These are phyloP conservation scores for Carallia pectinifolia DNA, from an alignment of 345 rosid genomes.

Conservation along the genomic window DNA sequence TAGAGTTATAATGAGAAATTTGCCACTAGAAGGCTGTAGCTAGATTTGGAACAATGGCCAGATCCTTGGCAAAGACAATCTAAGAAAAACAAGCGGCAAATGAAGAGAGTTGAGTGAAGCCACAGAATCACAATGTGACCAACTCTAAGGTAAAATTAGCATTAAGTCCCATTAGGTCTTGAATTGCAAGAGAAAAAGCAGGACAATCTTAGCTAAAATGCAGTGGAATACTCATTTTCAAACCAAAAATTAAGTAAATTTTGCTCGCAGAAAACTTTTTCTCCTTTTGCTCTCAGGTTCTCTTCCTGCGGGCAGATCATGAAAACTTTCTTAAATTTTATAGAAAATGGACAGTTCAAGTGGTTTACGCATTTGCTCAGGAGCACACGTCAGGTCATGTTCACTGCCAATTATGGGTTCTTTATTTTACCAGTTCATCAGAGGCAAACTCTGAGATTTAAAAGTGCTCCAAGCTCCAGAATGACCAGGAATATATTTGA, in stretches of 20 bases:
- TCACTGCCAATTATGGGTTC: too few species aligned
- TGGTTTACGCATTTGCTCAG: neutral
- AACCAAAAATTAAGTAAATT: neutral
- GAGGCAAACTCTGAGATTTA: neutral
- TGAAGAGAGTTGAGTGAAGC: neutral
- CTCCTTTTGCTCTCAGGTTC: too few species aligned
- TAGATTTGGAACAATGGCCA: neutral
- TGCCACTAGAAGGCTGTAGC: neutral
- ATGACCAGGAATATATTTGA: neutral
- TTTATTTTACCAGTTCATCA: neutral
- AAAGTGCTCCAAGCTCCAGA: neutral
- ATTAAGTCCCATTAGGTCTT: neutral
- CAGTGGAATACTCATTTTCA: neutral
- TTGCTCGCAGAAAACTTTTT: too few species aligned
- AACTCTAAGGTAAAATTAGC: neutral
- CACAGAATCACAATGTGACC: neutral
- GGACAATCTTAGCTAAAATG: too few species aligned
- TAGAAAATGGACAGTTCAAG: neutral
- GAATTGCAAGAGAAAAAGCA: too few species aligned
- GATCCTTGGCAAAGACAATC: too few species aligned
- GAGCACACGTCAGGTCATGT: too few species aligned
- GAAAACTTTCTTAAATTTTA: too few species aligned
- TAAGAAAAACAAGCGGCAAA: too few species aligned
- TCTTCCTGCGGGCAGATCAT: too few species aligned
- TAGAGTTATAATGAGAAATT: slow-evolving; percentile 2